These are phyloP conservation scores for Baorangia bicolor DNA, from an alignment of 768 basidiomycete species.

Conservation along the genomic window DNA sequence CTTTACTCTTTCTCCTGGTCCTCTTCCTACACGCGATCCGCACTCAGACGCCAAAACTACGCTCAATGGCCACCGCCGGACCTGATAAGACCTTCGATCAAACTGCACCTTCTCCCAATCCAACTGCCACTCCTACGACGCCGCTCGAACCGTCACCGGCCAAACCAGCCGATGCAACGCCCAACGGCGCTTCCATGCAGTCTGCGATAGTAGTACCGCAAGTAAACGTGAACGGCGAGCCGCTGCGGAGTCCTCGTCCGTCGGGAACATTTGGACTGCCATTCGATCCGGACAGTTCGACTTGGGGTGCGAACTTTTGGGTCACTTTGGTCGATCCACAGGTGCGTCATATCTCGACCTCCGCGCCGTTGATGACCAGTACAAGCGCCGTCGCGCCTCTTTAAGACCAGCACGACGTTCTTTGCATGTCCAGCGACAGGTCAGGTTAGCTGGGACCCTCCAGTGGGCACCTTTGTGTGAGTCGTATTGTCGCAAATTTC, in stretches of 20 bases:
- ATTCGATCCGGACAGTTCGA: slow-evolving; percentile 40
- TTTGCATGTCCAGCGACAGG: slow-evolving; percentile 93
- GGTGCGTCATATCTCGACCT: slow-evolving; percentile 44
- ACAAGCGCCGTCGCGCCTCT: slow-evolving; percentile 3
- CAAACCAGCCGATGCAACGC: slow-evolving; percentile 7
- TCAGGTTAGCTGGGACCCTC: slow-evolving; percentile 91
- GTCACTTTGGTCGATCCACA: slow-evolving; percentile 90
- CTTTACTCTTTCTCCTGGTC: not conserved
- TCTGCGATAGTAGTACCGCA: slow-evolving; percentile 30
- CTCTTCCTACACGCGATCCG: slow-evolving; percentile 10
- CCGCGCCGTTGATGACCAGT: slow-evolving; percentile 5
- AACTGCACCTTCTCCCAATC: slow-evolving; percentile 1
- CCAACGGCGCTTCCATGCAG: slow-evolving; percentile 12
- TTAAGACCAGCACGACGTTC: slow-evolving; percentile 64
- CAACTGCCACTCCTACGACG: not conserved
- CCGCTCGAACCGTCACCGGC: slow-evolving; percentile 6
- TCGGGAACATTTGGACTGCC: slow-evolving; percentile 22
- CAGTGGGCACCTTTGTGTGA: slow-evolving; percentile 85
- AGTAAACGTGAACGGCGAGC: slow-evolving; percentile 37
- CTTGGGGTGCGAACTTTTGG: slow-evolving; percentile 93
- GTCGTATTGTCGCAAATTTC: slow-evolving; percentile 29
- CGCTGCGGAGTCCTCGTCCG: slow-evolving; percentile 32
- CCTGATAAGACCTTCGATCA: slow-evolving; percentile 29
- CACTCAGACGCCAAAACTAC: slow-evolving; percentile 4
- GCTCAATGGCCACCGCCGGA: slow-evolving; percentile 25